A percentile compares a stretch with the other conserved stretches of the same genome.
Evolutionary conservation across 2,329 filamentous ascomycete species (phyloP).

Genomic region (Ophiocordyceps camponoti-floridani): DNA sequence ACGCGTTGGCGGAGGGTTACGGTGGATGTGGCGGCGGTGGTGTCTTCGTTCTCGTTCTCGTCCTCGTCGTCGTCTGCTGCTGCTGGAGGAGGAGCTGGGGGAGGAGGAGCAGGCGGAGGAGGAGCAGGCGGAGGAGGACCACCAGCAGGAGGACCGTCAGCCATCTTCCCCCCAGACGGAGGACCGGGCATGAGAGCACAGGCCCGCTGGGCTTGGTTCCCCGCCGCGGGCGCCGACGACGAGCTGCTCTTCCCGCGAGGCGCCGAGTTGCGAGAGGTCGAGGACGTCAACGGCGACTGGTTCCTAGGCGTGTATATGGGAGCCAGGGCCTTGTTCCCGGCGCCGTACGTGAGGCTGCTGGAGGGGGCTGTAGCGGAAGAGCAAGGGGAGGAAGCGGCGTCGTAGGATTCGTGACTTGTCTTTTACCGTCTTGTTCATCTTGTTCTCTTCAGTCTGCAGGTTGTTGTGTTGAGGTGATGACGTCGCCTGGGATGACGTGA

Average conservation of each 20-base stretch:
- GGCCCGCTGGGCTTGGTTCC: slow-evolving; percentile 67
- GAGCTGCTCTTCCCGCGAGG: slow-evolving; percentile 73
- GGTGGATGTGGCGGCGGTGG: slow-evolving; percentile 24
- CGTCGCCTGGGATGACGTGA: no score
- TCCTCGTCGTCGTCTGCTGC: slow-evolving; percentile 14
- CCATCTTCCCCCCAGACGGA: slow-evolving; percentile 53
- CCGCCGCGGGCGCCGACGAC: slow-evolving; percentile 43
- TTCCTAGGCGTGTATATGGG: slow-evolving; percentile 77
- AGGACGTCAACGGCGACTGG: slow-evolving; percentile 86
- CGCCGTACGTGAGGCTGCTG: slow-evolving; percentile 46
- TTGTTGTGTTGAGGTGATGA: no score
- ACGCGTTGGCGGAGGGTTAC: slow-evolving; percentile 29
- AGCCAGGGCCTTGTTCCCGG: slow-evolving; percentile 60
- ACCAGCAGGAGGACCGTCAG: no score
- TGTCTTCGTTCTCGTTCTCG: no score
- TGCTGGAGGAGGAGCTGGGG: slow-evolving; percentile 8
- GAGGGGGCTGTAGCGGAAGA: neutral
- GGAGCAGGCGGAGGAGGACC: slow-evolving; percentile 4
- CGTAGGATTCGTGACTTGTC: neutral
- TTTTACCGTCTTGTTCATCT: no score
- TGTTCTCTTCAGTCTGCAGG: no score
- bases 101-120: slow-evolving; percentile 6
- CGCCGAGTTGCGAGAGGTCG: slow-evolving; percentile 66
- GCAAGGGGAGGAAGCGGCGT: neutral
- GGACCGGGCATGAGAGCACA: slow-evolving; percentile 46